These are phyloP conservation scores for Amaranthus hypochondriacus DNA, from an alignment of 148 eudicot species.

Conservation along the genomic window DNA sequence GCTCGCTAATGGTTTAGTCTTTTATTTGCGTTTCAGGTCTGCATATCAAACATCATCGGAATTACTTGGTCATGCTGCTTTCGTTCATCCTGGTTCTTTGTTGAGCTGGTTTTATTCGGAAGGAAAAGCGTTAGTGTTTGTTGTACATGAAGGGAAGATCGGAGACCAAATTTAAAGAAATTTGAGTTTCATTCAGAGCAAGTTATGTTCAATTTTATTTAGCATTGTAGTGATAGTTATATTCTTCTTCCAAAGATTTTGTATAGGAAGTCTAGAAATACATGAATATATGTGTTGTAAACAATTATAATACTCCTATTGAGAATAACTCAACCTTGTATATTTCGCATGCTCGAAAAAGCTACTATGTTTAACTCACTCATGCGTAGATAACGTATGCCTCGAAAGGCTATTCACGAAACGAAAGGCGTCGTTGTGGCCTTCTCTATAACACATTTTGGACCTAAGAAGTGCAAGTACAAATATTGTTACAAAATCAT, in stretches of 20 bases:
- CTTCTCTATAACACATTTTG: no score
- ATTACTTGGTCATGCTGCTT: conserved; percentile 20
- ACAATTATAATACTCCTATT: conserved; percentile 11
- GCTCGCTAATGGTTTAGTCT: background rate
- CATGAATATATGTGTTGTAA: conserved; percentile 12
- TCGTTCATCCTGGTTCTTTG: conserved; percentile 6
- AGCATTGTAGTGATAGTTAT: background rate
- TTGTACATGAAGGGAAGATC: conserved; percentile 18
- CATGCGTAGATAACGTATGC: no score
- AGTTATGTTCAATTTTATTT: conserved; percentile 1
- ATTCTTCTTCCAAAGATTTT: conserved; percentile 16
- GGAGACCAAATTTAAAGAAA: background rate
- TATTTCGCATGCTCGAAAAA: conserved; percentile 6
- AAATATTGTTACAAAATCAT: no score
- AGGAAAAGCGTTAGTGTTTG: background rate
- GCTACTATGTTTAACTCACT: background rate
- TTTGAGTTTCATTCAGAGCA: conserved; percentile 1
- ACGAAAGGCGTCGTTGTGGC: no score
- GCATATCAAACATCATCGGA: conserved; percentile 7
- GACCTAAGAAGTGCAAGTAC: no score
- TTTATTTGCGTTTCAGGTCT: conserved; percentile 20
- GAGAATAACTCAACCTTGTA: conserved; percentile 14
- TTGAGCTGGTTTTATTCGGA: background rate
- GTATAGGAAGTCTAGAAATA: conserved; percentile 23
- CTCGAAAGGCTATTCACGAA: no score